A percentile compares a stretch with the other conserved stretches of the same genome.
Evolutionary conservation across 352 stramenopile species (phyloP).

Genomic region (Phytopythium delawarense): DNA sequence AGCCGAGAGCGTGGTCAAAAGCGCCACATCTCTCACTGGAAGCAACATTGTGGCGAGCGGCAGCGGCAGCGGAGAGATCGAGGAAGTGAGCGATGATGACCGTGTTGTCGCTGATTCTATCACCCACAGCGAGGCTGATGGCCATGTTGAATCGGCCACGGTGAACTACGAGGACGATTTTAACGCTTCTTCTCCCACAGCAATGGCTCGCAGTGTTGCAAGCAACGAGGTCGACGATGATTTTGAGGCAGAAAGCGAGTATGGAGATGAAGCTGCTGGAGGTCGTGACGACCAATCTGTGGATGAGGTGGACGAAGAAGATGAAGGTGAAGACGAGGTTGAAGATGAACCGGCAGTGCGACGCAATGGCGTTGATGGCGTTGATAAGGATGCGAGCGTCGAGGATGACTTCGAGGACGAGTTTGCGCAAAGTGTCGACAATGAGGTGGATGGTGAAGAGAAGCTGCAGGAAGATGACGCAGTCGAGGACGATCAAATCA

Average conservation of each 20-base stretch:
- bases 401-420: conserved; percentile 9
- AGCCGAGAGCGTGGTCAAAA: conserved; percentile 10
- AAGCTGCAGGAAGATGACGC: not conserved
- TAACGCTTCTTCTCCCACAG: conserved; percentile 21
- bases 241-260: conserved; percentile 2
- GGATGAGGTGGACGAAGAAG: not conserved
- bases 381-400: not conserved
- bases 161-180: conserved; percentile 48
- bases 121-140: not conserved
- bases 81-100: conserved; percentile 8
- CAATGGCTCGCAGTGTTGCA: not conserved
- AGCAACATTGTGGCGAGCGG: conserved; percentile 4
- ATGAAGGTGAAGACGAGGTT: conserved; percentile 1
- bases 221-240: not conserved
- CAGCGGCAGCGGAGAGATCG: not conserved
- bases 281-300: not conserved
- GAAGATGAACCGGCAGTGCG: not conserved
- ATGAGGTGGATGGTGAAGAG: conserved; percentile 2
- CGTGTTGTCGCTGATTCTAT: not conserved
- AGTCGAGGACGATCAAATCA: not conserved
- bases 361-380: not conserved
- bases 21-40: conserved; percentile 8
- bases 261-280: not conserved
- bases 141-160: conserved; percentile 6
- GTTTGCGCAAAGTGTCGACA: conserved; percentile 5